Base-by-base conservation (phyloP, 108 stramenopile species). In the Skeletonema costatum region DNA sequence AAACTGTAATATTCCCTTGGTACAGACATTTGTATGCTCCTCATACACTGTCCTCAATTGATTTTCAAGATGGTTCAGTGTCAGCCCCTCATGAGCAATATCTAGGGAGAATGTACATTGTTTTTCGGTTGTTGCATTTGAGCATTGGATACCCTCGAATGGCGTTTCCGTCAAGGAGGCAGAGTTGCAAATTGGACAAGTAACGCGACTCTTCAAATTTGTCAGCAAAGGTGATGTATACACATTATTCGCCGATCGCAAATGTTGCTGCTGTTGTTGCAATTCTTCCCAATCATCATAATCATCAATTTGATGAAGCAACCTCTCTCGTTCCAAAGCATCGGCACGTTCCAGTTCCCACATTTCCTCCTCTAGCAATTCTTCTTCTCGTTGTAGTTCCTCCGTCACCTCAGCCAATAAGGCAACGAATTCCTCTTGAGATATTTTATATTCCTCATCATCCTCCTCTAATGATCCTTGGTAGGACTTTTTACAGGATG, bases 51-150 rank as follows among this genome's bases (percentile, higher is more conserved):
- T 19, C 13, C 53, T n/a, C 41, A 78, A 59, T 32, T 67, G 65
- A 48, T 33, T 17, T 33, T 78, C 33, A 21, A 78, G 71, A 67
- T 78, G 77, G 42, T 67, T 62, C 42, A 78, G 60, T 19, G 63
- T 72, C 59, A 78, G 53, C 44, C 77, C 77, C 32, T 78, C 77
- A 21, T 78, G 71, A 25, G 71, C 77, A 65, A 78, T 60, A n/a
- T 78, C 66, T n/a, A 78, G 38, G n/a, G 66, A 60, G 64, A 78
- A 78, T 25, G 70, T 61, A 50, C 77, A 78, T 32, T 39, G 19
- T 7, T 61, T 41, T 9, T 53, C n/a, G 33, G 56, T 32, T 39
- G 58, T 31, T n/a, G 68, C 33, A 60, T 51, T 58, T 35, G 36
- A 25, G 44, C 77, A 78, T 66, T 14, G 61, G 7, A 78, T 72